A percentile compares a stretch with the other conserved stretches of the same genome.
Conservation (phyloP, 129 eudicot species). For the Chrysanthemum lavandulifolium region DNA sequence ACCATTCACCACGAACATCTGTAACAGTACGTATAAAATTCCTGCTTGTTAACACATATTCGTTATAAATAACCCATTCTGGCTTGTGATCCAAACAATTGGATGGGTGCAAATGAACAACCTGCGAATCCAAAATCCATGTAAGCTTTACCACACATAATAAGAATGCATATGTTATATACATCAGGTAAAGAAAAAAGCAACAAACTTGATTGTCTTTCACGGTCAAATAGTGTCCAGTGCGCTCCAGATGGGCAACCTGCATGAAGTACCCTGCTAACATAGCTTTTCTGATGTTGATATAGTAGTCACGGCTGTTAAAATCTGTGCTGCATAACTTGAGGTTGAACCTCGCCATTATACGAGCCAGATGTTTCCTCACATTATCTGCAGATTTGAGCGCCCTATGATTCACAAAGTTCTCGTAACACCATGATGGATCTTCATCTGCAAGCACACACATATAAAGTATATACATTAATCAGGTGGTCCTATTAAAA, state of each 20-base stretch:
- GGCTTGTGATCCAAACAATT: constrained; percentile 96
- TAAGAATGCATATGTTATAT: background rate
- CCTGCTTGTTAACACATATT: constrained; percentile 85
- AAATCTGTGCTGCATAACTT: constrained; percentile 92
- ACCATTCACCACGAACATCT: constrained; percentile 99
- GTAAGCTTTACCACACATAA: background rate
- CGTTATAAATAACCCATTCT: constrained; percentile 98
- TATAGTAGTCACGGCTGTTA: constrained; percentile 87
- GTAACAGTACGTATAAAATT: constrained; percentile 94
- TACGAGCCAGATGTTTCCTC: constrained; percentile 86
- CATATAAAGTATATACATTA: no score
- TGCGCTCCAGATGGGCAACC: constrained; percentile 95
- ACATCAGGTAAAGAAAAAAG: background rate
- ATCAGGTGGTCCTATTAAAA: no score
- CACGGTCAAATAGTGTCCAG: constrained; percentile 96
- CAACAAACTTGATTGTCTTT: constrained; percentile 84
- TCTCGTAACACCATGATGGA: constrained; percentile 94
- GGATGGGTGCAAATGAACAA: constrained; percentile 94
- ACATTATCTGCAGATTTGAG: constrained; percentile 93
- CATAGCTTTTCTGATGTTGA: constrained; percentile 98
- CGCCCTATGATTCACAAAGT: constrained; percentile 85
- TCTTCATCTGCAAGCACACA: constrained; percentile 65
- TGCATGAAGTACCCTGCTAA: constrained; percentile 97
- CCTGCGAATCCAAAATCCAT: constrained; percentile 43
- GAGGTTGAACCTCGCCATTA: constrained; percentile 77